phyloP scores from a whole-genome alignment of 2,329 filamentous ascomycete species.

The Mycogone perniciosa region DNA sequence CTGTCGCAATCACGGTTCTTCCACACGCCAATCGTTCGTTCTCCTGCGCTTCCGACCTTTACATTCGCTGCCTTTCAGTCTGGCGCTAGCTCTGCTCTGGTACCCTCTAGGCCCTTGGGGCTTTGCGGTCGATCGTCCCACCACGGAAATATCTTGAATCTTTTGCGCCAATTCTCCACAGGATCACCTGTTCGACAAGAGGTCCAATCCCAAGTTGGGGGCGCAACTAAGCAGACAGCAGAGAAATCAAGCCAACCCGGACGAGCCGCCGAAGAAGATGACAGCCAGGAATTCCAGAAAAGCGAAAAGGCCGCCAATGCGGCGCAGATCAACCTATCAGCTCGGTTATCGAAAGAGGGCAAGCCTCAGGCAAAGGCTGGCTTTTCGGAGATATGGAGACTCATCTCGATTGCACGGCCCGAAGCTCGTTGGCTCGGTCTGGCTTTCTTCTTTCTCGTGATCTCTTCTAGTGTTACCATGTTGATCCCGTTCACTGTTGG shows the following conservation, averaged over 20 bases:
- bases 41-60: background rate
- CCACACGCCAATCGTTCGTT: background rate
- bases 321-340: slow-evolving; percentile 82
- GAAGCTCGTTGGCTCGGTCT: slow-evolving; percentile 70
- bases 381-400: slow-evolving; percentile 70
- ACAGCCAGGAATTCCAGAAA: slow-evolving; percentile 47
- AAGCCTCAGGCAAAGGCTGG: slow-evolving; percentile 54
- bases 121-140: slow-evolving; percentile 2
- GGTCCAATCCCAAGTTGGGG: slow-evolving; percentile 22
- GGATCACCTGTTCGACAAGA: slow-evolving; percentile 19
- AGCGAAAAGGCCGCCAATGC: slow-evolving; percentile 83
- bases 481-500: slow-evolving; percentile 95
- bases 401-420: slow-evolving; percentile 83
- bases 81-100: background rate
- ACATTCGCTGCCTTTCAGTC: slow-evolving; percentile 5
- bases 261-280: slow-evolving; percentile 25
- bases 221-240: slow-evolving; percentile 33
- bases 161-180: slow-evolving; percentile 28
- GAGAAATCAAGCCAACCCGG: slow-evolving; percentile 23
- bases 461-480: slow-evolving; percentile 92
- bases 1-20: background rate
- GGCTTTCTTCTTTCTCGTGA: slow-evolving; percentile 78
- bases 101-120: background rate
- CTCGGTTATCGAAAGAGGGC: slow-evolving; percentile 79
- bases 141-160: slow-evolving; percentile 10